Conservation (phyloP, 2,329 filamentous ascomycete genomes). For the Microcyclosporella mali region DNA sequence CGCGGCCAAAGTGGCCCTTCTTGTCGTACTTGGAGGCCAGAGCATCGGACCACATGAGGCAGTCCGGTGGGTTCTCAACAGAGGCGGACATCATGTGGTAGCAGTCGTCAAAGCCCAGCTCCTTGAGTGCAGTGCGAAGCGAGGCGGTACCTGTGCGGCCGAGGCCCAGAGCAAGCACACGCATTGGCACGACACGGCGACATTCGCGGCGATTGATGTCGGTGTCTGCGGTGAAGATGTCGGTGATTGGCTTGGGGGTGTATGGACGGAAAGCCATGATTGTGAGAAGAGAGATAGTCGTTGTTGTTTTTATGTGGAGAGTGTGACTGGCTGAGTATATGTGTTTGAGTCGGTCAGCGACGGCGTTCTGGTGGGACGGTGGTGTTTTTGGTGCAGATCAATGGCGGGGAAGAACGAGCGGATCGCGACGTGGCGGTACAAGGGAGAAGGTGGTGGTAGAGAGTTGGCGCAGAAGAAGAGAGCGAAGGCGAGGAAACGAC, state of each 20-base stretch:
- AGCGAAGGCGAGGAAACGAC: too few species aligned
- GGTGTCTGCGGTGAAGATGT: slow-evolving; percentile 59
- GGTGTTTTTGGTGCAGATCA: not conserved
- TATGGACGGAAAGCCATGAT: slow-evolving; percentile 37
- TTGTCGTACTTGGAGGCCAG: slow-evolving; percentile 58
- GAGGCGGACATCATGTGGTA: slow-evolving; percentile 70
- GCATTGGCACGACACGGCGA: slow-evolving; percentile 63
- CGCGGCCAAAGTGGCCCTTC: slow-evolving; percentile 55
- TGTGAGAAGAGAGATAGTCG: not conserved
- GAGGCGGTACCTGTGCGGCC: slow-evolving; percentile 66
- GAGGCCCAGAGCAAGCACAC: slow-evolving; percentile 63
- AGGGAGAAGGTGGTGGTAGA: not conserved
- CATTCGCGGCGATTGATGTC: slow-evolving; percentile 62
- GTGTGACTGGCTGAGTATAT: not conserved
- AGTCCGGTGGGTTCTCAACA: slow-evolving; percentile 62
- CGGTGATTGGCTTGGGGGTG: slow-evolving; percentile 48
- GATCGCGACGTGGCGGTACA: not conserved
- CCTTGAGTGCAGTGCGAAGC: slow-evolving; percentile 58
- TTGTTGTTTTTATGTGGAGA: not conserved
- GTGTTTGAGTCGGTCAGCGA: slow-evolving; percentile 4
- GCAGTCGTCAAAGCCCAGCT: slow-evolving; percentile 61
- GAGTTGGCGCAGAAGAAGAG: not conserved
- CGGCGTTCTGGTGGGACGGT: not conserved
- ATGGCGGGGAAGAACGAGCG: not conserved
- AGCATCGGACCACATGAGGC: slow-evolving; percentile 64